phyloP scores from a whole-genome alignment of 2,329 filamentous ascomycete species.

The Cadophora gregata region DNA sequence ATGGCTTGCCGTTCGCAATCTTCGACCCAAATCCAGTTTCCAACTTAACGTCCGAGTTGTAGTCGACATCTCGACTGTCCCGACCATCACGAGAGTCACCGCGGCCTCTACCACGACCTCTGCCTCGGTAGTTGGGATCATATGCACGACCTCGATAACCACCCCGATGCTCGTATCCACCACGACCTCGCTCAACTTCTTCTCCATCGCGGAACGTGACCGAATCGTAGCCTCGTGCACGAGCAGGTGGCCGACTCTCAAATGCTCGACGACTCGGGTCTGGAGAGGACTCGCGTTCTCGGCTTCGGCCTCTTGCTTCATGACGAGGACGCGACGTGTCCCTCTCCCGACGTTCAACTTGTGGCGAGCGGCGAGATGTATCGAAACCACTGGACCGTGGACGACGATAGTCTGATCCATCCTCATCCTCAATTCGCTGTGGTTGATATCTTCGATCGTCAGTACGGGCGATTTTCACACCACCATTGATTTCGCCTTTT shows the following conservation, averaged over 20 bases:
- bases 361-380: slow-evolving; percentile 27
- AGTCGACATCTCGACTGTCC: slow-evolving; percentile 31
- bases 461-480: slow-evolving; percentile 38
- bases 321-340: slow-evolving; percentile 29
- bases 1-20: slow-evolving; percentile 38
- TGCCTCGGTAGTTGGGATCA: slow-evolving; percentile 42
- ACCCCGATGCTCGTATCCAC: slow-evolving; percentile 32
- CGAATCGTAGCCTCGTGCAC: slow-evolving; percentile 32
- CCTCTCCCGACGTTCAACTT: slow-evolving; percentile 33
- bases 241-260: slow-evolving; percentile 35
- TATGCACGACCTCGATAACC: slow-evolving; percentile 39
- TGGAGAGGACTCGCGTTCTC: slow-evolving; percentile 40
- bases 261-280: slow-evolving; percentile 29
- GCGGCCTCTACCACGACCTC: slow-evolving; percentile 39
- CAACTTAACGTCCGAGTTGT: slow-evolving; percentile 14
- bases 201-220: slow-evolving; percentile 32
- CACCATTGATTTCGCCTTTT: slow-evolving; percentile 21
- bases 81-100: slow-evolving; percentile 31
- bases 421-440: slow-evolving; percentile 32
- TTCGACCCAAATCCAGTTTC: slow-evolving; percentile 31
- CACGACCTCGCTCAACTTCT: slow-evolving; percentile 26
- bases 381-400: slow-evolving; percentile 36
- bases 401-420: slow-evolving; percentile 30
- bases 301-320: slow-evolving; percentile 34
- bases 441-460: slow-evolving; percentile 30